These are phyloP conservation scores for Bipolaris oryzae DNA, from an alignment of 2,329 filamentous ascomycete species.

Conservation along the genomic window DNA sequence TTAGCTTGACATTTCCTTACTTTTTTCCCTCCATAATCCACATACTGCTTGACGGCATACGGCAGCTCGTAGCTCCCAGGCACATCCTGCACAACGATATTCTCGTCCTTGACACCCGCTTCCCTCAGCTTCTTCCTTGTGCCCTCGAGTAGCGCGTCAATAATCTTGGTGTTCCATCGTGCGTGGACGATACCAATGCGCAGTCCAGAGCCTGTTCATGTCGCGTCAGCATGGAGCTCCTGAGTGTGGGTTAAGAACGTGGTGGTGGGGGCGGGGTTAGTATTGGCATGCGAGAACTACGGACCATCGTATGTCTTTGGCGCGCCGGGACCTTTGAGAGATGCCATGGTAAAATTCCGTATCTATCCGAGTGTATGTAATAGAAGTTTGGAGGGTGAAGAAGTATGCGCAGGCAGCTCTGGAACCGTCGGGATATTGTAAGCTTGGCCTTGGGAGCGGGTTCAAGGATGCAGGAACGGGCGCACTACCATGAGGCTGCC, in stretches of 20 bases:
- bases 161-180: conserved; percentile 90
- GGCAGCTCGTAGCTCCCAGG: conserved; percentile 95
- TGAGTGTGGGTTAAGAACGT: neutral
- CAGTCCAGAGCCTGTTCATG: conserved; percentile 61
- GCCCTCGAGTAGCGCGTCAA: conserved; percentile 81
- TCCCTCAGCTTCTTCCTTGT: conserved; percentile 77
- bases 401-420: conserved; percentile 1
- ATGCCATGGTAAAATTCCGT: conserved; percentile 50
- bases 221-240: conserved; percentile 11
- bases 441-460: conserved; percentile 9
- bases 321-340: conserved; percentile 68
- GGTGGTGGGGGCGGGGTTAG: conserved; percentile 6
- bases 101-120: conserved; percentile 82
- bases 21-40: conserved; percentile 18
- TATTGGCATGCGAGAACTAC: conserved; percentile 21
- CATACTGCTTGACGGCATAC: conserved; percentile 82
- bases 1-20: neutral
- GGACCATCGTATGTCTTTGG: conserved; percentile 63
- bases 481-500: conserved; percentile 12
- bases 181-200: conserved; percentile 96
- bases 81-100: conserved; percentile 88
- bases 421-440: neutral
- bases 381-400: neutral
- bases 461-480: conserved; percentile 38
- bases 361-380: neutral